These are phyloP conservation scores for Apophysomyces ossiformis DNA, from an alignment of 371 early-diverging fungal species.

Conservation along the genomic window DNA sequence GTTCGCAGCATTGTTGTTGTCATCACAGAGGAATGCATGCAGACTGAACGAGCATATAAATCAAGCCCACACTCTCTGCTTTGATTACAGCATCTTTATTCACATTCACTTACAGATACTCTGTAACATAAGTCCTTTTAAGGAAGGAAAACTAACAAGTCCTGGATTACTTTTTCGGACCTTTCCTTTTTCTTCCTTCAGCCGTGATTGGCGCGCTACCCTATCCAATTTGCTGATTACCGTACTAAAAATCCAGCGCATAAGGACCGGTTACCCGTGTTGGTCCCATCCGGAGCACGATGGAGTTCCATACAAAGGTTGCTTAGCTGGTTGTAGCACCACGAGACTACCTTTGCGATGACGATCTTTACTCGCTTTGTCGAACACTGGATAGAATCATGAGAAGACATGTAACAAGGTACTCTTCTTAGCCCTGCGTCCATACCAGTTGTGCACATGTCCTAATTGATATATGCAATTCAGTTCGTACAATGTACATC, in stretches of 20 bases:
- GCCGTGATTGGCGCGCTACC: not conserved
- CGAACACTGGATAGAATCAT: too few species aligned
- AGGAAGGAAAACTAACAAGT: not conserved
- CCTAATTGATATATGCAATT: too few species aligned
- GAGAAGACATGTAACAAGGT: too few species aligned
- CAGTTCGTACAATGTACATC: too few species aligned
- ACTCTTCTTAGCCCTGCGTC: too few species aligned
- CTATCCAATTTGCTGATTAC: not conserved
- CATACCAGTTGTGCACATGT: too few species aligned
- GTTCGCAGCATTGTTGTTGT: constrained; percentile 2
- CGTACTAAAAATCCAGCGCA: not conserved
- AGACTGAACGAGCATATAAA: not conserved
- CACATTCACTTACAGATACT: not conserved
- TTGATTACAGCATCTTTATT: not conserved
- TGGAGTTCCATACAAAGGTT: too few species aligned
- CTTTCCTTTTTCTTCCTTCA: not conserved
- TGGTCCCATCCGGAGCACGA: too few species aligned
- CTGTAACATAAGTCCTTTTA: not conserved
- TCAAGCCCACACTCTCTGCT: not conserved
- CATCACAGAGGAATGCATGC: constrained; percentile 10
- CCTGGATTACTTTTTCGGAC: constrained; percentile 6
- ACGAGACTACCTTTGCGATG: too few species aligned
- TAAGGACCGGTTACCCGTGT: too few species aligned
- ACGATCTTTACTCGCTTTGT: too few species aligned
- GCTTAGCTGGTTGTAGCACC: too few species aligned